A percentile compares a stretch with the other conserved stretches of the same genome.
These are phyloP conservation scores for Penicillium cosmopolitanum DNA, from an alignment of 495 filamentous ascomycete species.

Conservation along the genomic window DNA sequence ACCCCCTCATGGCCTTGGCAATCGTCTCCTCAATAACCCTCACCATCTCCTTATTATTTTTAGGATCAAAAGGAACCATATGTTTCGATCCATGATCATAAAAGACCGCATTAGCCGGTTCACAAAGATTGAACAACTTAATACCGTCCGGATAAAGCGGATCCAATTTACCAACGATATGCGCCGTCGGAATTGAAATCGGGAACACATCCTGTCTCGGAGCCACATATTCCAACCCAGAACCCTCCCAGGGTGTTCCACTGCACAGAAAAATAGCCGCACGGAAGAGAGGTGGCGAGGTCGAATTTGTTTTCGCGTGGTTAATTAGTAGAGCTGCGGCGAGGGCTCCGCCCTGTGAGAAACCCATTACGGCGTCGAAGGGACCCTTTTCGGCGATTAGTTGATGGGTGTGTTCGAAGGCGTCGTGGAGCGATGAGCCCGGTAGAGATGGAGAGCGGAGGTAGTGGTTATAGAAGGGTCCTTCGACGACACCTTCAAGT, in stretches of 20 bases:
- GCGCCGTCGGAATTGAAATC: constrained; percentile 42
- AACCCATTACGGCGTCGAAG: constrained; percentile 53
- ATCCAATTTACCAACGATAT: constrained; percentile 46
- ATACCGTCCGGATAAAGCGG: constrained; percentile 32
- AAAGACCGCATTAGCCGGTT: constrained; percentile 35
- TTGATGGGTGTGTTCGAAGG: constrained; percentile 37
- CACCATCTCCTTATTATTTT: constrained; percentile 39
- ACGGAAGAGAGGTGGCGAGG: constrained; percentile 36
- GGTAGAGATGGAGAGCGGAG: constrained; percentile 26
- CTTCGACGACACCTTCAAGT: constrained; percentile 38
- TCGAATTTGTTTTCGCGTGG: constrained; percentile 35
- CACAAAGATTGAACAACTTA: constrained; percentile 40
- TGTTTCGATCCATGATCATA: constrained; percentile 47
- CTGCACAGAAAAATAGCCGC: constrained; percentile 48
- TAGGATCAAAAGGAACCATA: constrained; percentile 44
- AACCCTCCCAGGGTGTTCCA: constrained; percentile 35
- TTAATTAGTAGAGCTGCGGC: constrained; percentile 40
- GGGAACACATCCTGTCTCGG: constrained; percentile 22
- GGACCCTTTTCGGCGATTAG: constrained; percentile 41
- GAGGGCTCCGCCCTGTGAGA: constrained; percentile 49
- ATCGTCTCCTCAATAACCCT: constrained; percentile 36
- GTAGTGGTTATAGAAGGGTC: constrained; percentile 47
- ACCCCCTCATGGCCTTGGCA: constrained; percentile 25
- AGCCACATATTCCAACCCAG: constrained; percentile 23
- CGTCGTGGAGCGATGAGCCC: constrained; percentile 30